Percentiles rank a stretch among this genome's conserved stretches.
Evolutionary conservation across 1,139 yeast species (phyloP).

Genomic region (Eremothecium cymbalariae): DNA sequence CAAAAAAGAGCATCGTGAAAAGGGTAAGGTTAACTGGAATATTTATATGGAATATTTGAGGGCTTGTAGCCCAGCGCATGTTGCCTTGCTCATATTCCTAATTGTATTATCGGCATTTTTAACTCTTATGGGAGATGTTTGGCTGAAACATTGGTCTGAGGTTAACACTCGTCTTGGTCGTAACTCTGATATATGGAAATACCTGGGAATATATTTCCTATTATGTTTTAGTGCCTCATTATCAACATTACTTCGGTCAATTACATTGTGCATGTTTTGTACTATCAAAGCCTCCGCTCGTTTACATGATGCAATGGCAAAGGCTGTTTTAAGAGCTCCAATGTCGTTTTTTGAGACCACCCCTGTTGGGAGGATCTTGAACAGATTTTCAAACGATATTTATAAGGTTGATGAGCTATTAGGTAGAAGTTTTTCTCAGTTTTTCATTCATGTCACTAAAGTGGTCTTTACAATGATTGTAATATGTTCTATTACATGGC

Average conservation of each 20-base stretch:
- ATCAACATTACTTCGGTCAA: constrained; percentile 57
- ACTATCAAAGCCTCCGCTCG: constrained; percentile 74
- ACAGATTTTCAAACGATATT: constrained; percentile 89
- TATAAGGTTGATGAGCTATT: constrained; percentile 85
- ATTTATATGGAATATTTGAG: constrained; percentile 77
- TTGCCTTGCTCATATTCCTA: constrained; percentile 45
- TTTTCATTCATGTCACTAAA: constrained; percentile 61
- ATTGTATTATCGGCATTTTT: constrained; percentile 51
- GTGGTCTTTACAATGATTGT: constrained; percentile 80
- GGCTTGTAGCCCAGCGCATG: constrained; percentile 77
- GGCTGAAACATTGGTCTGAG: constrained; percentile 98
- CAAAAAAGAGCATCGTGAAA: constrained; percentile 73
- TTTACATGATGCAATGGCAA: constrained; percentile 74
- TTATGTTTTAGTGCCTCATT: constrained; percentile 63
- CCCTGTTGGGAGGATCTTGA: constrained; percentile 89
- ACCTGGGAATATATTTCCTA: constrained; percentile 66
- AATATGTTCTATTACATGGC: constrained; percentile 84
- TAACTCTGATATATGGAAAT: constrained; percentile 63
- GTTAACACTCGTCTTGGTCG: constrained; percentile 59
- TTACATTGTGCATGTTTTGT: constrained; percentile 74
- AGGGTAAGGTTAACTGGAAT: constrained; percentile 89
- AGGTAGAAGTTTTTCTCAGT: constrained; percentile 77
- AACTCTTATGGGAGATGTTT: constrained; percentile 61
- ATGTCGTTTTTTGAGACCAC: constrained; percentile 97
- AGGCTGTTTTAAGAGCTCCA: constrained; percentile 79